Conservation (phyloP, 2,329 filamentous ascomycete species). For the Aureobasidium sp. region DNA sequence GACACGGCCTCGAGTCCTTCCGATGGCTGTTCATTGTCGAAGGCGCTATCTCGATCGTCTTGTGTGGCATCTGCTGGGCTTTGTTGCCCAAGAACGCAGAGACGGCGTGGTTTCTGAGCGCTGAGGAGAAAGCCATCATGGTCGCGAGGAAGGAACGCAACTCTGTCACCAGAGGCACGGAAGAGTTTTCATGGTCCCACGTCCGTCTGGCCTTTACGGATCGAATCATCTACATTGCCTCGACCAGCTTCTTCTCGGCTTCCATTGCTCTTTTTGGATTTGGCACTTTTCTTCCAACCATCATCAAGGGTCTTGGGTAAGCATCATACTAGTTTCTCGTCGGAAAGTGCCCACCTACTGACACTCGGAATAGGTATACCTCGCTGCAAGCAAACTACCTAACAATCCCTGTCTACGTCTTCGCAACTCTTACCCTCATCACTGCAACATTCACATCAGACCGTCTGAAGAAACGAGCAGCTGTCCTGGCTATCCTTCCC, state of each 20-base stretch:
- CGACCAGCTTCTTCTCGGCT: constrained; percentile 28
- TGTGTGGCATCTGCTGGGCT: constrained; percentile 17
- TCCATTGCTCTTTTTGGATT: constrained; percentile 29
- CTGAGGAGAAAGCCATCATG: constrained; percentile 21
- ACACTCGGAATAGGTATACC: constrained; percentile 13
- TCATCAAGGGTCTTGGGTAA: constrained; percentile 29
- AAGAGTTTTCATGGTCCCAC: constrained; percentile 25
- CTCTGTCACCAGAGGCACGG: constrained; percentile 23
- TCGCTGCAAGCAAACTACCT: constrained; percentile 27
- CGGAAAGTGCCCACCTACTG: background rate
- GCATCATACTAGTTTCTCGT: background rate
- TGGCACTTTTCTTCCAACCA: constrained; percentile 30
- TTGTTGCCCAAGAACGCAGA: constrained; percentile 22
- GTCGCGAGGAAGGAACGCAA: constrained; percentile 24
- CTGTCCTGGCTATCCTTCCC: constrained; percentile 24
- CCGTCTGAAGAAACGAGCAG: constrained; percentile 22
- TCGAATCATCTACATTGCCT: constrained; percentile 25
- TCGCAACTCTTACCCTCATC: constrained; percentile 17
- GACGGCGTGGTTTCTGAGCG: constrained; percentile 24
- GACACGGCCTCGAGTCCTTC: constrained; percentile 19
- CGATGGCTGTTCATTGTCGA: constrained; percentile 20
- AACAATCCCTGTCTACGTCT: constrained; percentile 30
- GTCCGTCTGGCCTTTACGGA: constrained; percentile 26
- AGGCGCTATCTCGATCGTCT: constrained; percentile 9
- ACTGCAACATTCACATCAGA: constrained; percentile 11